phyloP scores from a whole-genome alignment of 2,329 filamentous ascomycete species.

The Ascocoryne sarcoides region DNA sequence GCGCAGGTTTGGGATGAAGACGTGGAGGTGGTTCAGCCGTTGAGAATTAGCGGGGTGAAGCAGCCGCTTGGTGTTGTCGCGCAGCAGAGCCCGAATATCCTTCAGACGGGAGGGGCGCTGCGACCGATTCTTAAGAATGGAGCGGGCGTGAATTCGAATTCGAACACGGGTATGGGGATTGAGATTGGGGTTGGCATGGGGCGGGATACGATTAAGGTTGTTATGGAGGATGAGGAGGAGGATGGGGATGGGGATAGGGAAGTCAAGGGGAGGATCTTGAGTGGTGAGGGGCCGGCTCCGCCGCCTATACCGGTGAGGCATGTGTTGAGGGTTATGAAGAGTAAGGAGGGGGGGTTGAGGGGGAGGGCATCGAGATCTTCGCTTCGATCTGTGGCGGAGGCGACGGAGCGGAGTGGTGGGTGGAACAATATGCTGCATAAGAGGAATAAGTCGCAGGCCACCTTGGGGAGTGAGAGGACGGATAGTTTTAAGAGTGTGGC shows the following conservation, averaged over 20 bases:
- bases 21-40: conserved; percentile 10
- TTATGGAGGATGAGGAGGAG: conserved; percentile 9
- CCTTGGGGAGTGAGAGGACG: conserved; percentile 6
- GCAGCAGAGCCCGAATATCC: conserved; percentile 12
- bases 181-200: too few relatives aligned
- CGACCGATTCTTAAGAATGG: conserved; percentile 26
- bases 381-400: conserved; percentile 9
- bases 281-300: conserved; percentile 5
- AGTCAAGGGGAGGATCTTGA: not conserved
- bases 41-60: conserved; percentile 10
- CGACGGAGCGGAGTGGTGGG: conserved; percentile 8
- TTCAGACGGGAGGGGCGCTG: conserved; percentile 5
- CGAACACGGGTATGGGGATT: too few relatives aligned
- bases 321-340: conserved; percentile 13
- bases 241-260: not conserved
- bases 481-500: not conserved
- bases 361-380: conserved; percentile 18
- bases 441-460: conserved; percentile 17
- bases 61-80: conserved; percentile 21
- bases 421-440: conserved; percentile 20
- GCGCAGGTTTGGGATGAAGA: conserved; percentile 41
- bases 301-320: conserved; percentile 17
- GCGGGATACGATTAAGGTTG: conserved; percentile 16
- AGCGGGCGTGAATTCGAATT: not conserved
- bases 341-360: conserved; percentile 7